Evolutionary conservation across 2,329 filamentous ascomycete genomes (phyloP).

Genomic region (Alternaria consortialis): DNA sequence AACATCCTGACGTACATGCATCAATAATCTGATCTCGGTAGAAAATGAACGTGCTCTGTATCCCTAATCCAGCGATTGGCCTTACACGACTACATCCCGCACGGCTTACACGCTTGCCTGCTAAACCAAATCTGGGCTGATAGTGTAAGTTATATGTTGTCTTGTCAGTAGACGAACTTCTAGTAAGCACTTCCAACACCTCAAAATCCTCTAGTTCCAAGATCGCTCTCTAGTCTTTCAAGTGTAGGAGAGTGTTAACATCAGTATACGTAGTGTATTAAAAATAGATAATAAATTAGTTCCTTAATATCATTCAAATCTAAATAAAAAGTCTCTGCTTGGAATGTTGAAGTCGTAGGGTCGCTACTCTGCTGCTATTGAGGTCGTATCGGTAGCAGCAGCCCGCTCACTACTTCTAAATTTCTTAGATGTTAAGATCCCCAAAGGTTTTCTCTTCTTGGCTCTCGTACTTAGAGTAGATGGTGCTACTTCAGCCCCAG

Average conservation of each 20-base stretch:
- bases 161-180: background rate
- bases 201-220: background rate
- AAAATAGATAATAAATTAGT: background rate
- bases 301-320: background rate
- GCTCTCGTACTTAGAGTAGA: background rate
- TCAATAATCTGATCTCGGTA: background rate
- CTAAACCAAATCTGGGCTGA: background rate
- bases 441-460: background rate
- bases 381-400: background rate
- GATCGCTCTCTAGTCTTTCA: background rate
- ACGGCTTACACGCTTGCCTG: background rate
- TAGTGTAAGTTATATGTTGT: background rate
- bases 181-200: background rate
- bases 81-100: slow-evolving; percentile 2
- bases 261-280: background rate
- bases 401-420: background rate
- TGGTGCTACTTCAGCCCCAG: no score
- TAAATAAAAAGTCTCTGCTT: background rate
- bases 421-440: background rate
- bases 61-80: background rate
- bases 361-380: background rate
- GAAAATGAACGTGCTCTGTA: background rate
- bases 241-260: background rate
- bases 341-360: background rate
- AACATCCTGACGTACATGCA: background rate